Conservation (phyloP, 345 rosid species). For the Lepidium sativum region DNA sequence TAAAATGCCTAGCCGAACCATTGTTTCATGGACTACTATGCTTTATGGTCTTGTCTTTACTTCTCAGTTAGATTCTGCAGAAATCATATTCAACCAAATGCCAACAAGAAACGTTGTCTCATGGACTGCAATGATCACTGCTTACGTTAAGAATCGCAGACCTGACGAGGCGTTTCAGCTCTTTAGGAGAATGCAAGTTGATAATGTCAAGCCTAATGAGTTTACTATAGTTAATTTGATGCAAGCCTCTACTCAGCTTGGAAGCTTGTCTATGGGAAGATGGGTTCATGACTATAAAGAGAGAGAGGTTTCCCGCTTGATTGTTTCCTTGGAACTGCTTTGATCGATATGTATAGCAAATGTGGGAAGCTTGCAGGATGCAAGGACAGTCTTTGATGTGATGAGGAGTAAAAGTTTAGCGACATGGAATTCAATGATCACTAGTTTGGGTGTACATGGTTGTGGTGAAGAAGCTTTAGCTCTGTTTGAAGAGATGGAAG, state of each 20-base stretch:
- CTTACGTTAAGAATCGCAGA: slow-evolving; percentile 37
- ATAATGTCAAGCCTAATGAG: slow-evolving; percentile 54
- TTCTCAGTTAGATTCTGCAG: slow-evolving; percentile 42
- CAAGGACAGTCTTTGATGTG: slow-evolving; percentile 46
- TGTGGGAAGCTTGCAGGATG: slow-evolving; percentile 45
- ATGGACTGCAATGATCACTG: slow-evolving; percentile 68
- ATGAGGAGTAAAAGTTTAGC: slow-evolving; percentile 49
- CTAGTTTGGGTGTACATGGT: slow-evolving; percentile 77
- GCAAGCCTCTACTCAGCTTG: slow-evolving; percentile 40
- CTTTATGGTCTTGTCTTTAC: slow-evolving; percentile 50
- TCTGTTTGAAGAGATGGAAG: slow-evolving; percentile 55
- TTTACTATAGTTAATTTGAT: slow-evolving; percentile 51
- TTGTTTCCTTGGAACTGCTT: slow-evolving; percentile 55
- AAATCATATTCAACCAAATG: slow-evolving; percentile 41
- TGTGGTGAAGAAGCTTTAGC: slow-evolving; percentile 53
- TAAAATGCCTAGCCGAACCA: slow-evolving; percentile 38
- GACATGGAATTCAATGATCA: slow-evolving; percentile 75
- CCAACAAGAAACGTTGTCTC: slow-evolving; percentile 56
- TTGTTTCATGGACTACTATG: slow-evolving; percentile 72
- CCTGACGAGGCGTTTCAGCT: slow-evolving; percentile 53
- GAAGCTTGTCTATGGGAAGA: slow-evolving; percentile 49
- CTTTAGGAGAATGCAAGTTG: slow-evolving; percentile 46
- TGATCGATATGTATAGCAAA: slow-evolving; percentile 36
- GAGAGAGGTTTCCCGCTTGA: slow-evolving; percentile 42
- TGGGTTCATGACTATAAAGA: slow-evolving; percentile 69